Conservation (phyloP, 768 basidiomycete species). For the Serpula lacrymans region DNA sequence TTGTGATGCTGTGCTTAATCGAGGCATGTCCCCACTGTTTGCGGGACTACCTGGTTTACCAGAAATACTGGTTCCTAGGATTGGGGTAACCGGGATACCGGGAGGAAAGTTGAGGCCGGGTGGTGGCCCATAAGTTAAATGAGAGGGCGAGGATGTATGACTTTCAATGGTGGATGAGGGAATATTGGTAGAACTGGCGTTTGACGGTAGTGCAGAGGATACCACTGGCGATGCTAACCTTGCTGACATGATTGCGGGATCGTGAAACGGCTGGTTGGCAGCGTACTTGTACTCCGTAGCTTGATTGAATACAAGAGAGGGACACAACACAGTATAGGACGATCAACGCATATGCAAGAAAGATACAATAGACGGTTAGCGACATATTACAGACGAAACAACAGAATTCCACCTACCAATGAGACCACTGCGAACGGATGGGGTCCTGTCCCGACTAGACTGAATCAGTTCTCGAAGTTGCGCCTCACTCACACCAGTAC, state of each 20-base stretch:
- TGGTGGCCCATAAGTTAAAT: slow-evolving; percentile 53
- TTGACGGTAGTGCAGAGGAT: slow-evolving; percentile 13
- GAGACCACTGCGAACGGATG: slow-evolving; percentile 27
- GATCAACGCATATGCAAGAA: slow-evolving; percentile 15
- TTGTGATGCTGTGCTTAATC: slow-evolving; percentile 28
- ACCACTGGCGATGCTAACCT: slow-evolving; percentile 47
- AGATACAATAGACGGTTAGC: slow-evolving; percentile 29
- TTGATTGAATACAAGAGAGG: slow-evolving; percentile 18
- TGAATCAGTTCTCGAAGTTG: slow-evolving; percentile 76
- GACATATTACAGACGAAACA: slow-evolving; percentile 33
- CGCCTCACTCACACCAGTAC: slow-evolving; percentile 60
- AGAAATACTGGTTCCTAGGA: too few species aligned
- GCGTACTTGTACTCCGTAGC: slow-evolving; percentile 31
- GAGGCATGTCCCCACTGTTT: slow-evolving; percentile 24
- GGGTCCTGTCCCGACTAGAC: slow-evolving; percentile 59
- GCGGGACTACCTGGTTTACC: slow-evolving; percentile 19
- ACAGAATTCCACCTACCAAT: slow-evolving; percentile 50
- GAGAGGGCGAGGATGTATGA: slow-evolving; percentile 11
- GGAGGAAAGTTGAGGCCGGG: slow-evolving; percentile 58
- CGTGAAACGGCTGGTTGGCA: slow-evolving; percentile 53
- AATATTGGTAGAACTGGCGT: slow-evolving; percentile 10
- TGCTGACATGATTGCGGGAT: slow-evolving; percentile 81
- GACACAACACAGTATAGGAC: slow-evolving; percentile 8
- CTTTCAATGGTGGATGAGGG: slow-evolving; percentile 12
- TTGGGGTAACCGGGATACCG: slow-evolving; percentile 27